Base-by-base conservation (phyloP, 2,329 filamentous ascomycete species). In the Passalora sequoiae region DNA sequence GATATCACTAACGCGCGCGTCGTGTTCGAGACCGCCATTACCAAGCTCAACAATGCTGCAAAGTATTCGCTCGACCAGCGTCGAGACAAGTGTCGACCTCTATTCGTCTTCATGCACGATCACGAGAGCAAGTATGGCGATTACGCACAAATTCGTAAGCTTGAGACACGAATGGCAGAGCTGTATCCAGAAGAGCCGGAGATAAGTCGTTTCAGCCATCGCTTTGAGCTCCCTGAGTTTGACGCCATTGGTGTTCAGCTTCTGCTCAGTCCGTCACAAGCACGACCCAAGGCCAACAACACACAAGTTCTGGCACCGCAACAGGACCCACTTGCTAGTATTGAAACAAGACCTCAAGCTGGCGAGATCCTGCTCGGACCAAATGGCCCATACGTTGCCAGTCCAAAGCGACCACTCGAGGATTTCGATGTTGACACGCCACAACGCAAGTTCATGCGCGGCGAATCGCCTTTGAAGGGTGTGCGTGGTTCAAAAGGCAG, bases 101-200 rank as follows among this genome's bases (percentile, higher is more conserved):
- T 98, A 1, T 95, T 94, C 59, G 74, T 81, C 2, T 97, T 91
- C 67, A 91, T 98, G 64, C 91, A 98, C 67, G 84, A 89, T 56
- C 95, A 94, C 62, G 92, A 98, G 69, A 89, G 89, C 8, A 83
- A 89, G 52, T 98, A 89, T 59, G 92, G 94, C 43, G 92, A 98
- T 62, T 76, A 97, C 4, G 80, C 85, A 4, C 89, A 97, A 58
- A 88, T 98, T 41, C 80, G 82, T 52, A 92, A 94, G 62, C 74
- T 98, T 12, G 94, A 98, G 66, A 84, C 83, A 58, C 82, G 92
- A 35, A 97, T 98, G 89, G 78, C 79, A 16, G 89, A 95, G 60
- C 75, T 96, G n/a, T 98, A 88, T 65, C 89, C 89, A 0, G 82
- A 89, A 46, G 91, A 96, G 58, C 83, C 88, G 3, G 82, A 78